A percentile compares a stretch with the other conserved stretches of the same genome.
These are phyloP conservation scores for Phyllosticta capitalensis DNA, from an alignment of 2,329 filamentous ascomycete species.

Conservation along the genomic window DNA sequence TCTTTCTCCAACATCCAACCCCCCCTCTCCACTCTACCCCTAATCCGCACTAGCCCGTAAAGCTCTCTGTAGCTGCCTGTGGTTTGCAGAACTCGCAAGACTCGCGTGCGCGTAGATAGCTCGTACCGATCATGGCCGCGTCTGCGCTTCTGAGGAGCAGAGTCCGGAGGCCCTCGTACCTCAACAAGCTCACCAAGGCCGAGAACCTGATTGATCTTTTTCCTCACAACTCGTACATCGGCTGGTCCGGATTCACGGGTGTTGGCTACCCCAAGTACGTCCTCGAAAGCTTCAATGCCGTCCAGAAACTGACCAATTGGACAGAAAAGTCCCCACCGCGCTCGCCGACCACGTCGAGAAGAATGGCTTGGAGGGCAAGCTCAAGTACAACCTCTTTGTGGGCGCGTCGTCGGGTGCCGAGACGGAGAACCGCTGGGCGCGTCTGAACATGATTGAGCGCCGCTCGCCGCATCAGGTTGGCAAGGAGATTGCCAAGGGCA, in stretches of 20 bases:
- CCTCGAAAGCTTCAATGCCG: background rate
- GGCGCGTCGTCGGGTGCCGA: constrained; percentile 83
- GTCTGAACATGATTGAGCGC: constrained; percentile 80
- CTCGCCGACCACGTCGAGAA: constrained; percentile 83
- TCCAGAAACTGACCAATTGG: constrained; percentile 9
- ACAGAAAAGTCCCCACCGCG: constrained; percentile 70
- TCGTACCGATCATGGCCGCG: constrained; percentile 39
- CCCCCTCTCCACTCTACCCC: background rate
- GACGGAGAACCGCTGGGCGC: constrained; percentile 88
- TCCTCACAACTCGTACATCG: constrained; percentile 76
- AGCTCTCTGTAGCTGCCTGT: too few relatives aligned
- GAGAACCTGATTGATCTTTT: constrained; percentile 75
- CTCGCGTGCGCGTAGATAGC: background rate
- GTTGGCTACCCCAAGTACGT: constrained; percentile 78
- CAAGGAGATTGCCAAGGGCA: constrained; percentile 81
- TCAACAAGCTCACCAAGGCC: constrained; percentile 69
- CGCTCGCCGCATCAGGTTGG: constrained; percentile 80
- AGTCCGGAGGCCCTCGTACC: constrained; percentile 63
- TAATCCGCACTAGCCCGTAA: too few relatives aligned
- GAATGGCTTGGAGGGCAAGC: constrained; percentile 72
- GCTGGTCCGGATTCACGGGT: constrained; percentile 86
- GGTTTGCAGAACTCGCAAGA: too few relatives aligned
- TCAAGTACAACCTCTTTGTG: constrained; percentile 81
- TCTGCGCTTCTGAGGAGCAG: constrained; percentile 69
- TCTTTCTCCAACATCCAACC: background rate